Base-by-base conservation (phyloP, 768 basidiomycete genomes). In the Boletus vermiculosoides region DNA sequence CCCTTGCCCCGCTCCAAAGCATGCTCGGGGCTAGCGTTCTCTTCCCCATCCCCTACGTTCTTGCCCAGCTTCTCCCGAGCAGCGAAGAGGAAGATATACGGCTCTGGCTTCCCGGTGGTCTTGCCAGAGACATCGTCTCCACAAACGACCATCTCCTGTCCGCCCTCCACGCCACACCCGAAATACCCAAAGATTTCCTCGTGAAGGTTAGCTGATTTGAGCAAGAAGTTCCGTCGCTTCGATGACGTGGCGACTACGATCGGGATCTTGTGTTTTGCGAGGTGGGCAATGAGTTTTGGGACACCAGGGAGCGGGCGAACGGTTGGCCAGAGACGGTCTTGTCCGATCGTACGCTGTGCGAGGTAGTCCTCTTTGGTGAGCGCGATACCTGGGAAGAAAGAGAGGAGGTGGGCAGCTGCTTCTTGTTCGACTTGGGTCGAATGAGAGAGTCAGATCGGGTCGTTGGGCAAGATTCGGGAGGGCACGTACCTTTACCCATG, bases 201-300 rank as follows among this genome's bases (percentile, higher is more conserved):
- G 30, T 71, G 73, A 3, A 86, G 78, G 67, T 90, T 82, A 3
- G 71, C 75, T 0, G 87, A 87, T 69, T 95, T 94, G 62, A 82
- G 77, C 46, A 77, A 72, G 62, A 83, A 87, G 64, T 87, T 88
- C 37, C 83, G 77, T 30, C 86, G 77, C 48, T 76, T 77, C 2
- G 88, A 88, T 41, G 90, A 85, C 1, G 92, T 94, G 10, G 92
- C 92, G 50, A 94, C 80, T 16, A 86, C 89, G 57, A 94, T 90
- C 33, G 90, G 89, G 22, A 94, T 78, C 33, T 76, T 69, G 70
- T 90, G 82, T 54, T 76, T 74, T 57, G 82, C 79, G 37, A 95
- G 80, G 69, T 92, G 91, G 13, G 73, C 66, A n/a, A 94, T 75
- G 51, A 95, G 83, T 65, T 80, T 84, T 10, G 74, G 61, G 20